Evolutionary conservation across 108 stramenopile genomes (phyloP), one percentile per base, ranked within the genome.

Genomic region (Fragilaria radians): DNA sequence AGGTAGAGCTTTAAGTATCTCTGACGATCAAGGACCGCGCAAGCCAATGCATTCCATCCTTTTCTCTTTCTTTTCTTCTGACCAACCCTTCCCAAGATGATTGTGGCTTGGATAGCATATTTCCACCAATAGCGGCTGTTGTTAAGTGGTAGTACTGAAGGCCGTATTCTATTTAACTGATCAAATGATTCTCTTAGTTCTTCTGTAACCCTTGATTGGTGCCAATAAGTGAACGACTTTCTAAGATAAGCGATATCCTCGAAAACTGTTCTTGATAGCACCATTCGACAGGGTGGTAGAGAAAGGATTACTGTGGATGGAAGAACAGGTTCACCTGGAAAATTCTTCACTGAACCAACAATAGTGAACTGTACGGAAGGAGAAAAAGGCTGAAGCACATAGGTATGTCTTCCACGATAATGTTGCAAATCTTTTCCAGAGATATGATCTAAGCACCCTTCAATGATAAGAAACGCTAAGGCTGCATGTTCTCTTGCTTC

Each of bases 221-320:
- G 64, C 75, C 79, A 83, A n/a, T 72, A 60, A 2, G 71, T 59
- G 4, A 71, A 54, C 17, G 80, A 81, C 58, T 81, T 81, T 26
- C 86, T 66, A 32, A 87, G 24, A 65, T 87, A 87, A 1, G 77
- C 86, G 45, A 70, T 64, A 62, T 87, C 82, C 65, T 87, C 86
- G 49, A 87, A 47, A 27, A 73, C 72, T 28, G 36, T 68, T 46
- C 78, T 59, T 2, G 80, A 68, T 32, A 87, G 51, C 9, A 62
- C 64, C 28, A 87, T 46, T 28, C 53, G 71, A 54, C 76, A 81
- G 0, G 80, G 78, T 7, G 86, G 82, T 23, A 83, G 61, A 19
- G 32, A 29, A 18, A 66, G 34, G 22, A 58, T 30, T 2, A 67
- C 66, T 18, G 62, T 57, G 23, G 70, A 52, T 58, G 70, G 64